Evolutionary conservation across 2,329 filamentous ascomycete genomes (phyloP).

Genomic region (Sclerotinia nivalis): DNA sequence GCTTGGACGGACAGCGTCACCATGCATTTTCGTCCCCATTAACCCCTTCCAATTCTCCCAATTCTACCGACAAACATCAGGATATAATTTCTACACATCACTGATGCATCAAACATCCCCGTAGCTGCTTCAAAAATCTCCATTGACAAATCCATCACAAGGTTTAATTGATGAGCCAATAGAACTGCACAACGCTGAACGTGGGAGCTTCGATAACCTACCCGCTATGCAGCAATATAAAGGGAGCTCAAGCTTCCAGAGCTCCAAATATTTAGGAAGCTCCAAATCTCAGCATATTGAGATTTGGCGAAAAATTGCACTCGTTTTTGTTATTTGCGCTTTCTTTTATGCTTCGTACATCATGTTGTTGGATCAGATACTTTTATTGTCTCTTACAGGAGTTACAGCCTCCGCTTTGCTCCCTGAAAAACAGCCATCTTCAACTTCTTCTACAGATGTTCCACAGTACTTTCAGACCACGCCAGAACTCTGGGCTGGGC

Average conservation of each 20-base stretch:
- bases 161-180: not conserved
- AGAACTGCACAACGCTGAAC: not conserved
- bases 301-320: slow-evolving; percentile 13
- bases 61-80: not conserved
- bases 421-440: slow-evolving; percentile 10
- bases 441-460: slow-evolving; percentile 42
- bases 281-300: not conserved
- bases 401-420: slow-evolving; percentile 9
- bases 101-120: slow-evolving; percentile 6
- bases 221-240: slow-evolving; percentile 21
- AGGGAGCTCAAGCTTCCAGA: slow-evolving; percentile 12
- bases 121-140: not conserved
- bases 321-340: slow-evolving; percentile 20
- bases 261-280: not conserved
- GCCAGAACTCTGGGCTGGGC: slow-evolving; percentile 61
- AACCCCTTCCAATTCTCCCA: not conserved
- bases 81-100: not conserved
- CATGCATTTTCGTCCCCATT: slow-evolving; percentile 8
- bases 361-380: slow-evolving; percentile 24
- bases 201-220: not conserved
- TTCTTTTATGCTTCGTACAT: slow-evolving; percentile 25
- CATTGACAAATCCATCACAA: not conserved
- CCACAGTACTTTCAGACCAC: slow-evolving; percentile 65
- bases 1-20: slow-evolving; percentile 12
- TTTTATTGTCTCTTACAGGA: slow-evolving; percentile 18